Conservation (phyloP, 352 stramenopile species). For the Globisporangium iwayamae region DNA sequence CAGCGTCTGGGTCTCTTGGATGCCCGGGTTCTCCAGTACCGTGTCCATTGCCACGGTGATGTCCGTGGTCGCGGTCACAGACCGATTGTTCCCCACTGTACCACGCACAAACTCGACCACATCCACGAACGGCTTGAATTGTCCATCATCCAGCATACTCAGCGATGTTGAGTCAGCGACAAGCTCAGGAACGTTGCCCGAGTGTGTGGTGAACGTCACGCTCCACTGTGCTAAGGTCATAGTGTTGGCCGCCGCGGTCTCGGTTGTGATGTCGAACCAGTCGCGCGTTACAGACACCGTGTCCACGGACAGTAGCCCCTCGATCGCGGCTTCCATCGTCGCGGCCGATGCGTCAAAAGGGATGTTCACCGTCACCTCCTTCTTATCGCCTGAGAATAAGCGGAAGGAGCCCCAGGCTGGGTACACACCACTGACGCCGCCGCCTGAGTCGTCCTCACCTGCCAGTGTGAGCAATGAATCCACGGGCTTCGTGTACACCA, state of each 20-base stretch:
- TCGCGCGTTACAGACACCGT: constrained; percentile 73
- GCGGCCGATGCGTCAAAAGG: constrained; percentile 58
- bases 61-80: constrained; percentile 42
- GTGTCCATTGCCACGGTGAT: constrained; percentile 54
- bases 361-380: constrained; percentile 47
- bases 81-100: constrained; percentile 68
- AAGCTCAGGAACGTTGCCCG: constrained; percentile 46
- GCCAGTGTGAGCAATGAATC: constrained; percentile 34
- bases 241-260: constrained; percentile 26
- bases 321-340: constrained; percentile 61
- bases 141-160: constrained; percentile 37
- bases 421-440: constrained; percentile 71
- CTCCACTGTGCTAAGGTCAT: constrained; percentile 68
- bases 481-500: constrained; percentile 33
- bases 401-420: constrained; percentile 86
- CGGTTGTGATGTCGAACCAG: constrained; percentile 57
- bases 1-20: constrained; percentile 71
- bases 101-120: constrained; percentile 46
- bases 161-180: constrained; percentile 41
- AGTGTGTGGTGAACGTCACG: constrained; percentile 55
- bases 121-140: constrained; percentile 52
- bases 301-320: constrained; percentile 77
- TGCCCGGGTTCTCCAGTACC: constrained; percentile 47
- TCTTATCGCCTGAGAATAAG: constrained; percentile 44
- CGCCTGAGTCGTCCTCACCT: constrained; percentile 43